Evolutionary conservation across 202 grass and related monocot genomes (phyloP), one percentile per base, ranked within the genome.

Genomic region (Musa balbisiana): DNA sequence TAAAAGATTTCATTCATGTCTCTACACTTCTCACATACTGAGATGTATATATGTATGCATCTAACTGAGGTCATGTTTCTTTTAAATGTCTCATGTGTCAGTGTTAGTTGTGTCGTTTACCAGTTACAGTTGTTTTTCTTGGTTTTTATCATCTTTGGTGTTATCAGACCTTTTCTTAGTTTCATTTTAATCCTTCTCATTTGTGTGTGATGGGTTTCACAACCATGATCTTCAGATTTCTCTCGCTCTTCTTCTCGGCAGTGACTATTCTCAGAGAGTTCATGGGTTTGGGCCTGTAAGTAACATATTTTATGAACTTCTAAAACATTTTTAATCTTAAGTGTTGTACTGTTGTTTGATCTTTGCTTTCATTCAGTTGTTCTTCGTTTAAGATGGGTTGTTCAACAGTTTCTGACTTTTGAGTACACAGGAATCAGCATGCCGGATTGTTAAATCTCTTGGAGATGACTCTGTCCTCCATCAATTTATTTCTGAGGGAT

Each of bases 261-360:
- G 93, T 68, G 93, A 97, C 75, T 97, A 97, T 80, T 84, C 93
- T 80, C 88, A 87, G 5, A 84, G 93, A 69, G 86, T 97, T 84
- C 79, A 62, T 79, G 93, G 93, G 17, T 93, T 93, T 75, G 90
- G 93, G 12, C 83, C 70, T 9, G 90, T 97, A 87, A 89, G 90
- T 82, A 83, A 22, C 23, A 70, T 79, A 71, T 29, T 19, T 17
- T 25, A 73, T n/a, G 49, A 33, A 67, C 54, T 60, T 33, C 5
- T 51, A 8, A 43, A 67, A 15, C 56, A 70, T 11, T 10, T 75
- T 52, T 69, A 29, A 24, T 50, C 17, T 69, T 23, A n/a, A 19
- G 21, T 21, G 10, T 71, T 20, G 13, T n/a, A 71, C 17, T 71
- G 12, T 4, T 43, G 12, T 33, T 51, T 71, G 49, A 71, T n/a